phyloP scores from a whole-genome alignment of 148 eudicot species.

The Linanthus parryae region DNA sequence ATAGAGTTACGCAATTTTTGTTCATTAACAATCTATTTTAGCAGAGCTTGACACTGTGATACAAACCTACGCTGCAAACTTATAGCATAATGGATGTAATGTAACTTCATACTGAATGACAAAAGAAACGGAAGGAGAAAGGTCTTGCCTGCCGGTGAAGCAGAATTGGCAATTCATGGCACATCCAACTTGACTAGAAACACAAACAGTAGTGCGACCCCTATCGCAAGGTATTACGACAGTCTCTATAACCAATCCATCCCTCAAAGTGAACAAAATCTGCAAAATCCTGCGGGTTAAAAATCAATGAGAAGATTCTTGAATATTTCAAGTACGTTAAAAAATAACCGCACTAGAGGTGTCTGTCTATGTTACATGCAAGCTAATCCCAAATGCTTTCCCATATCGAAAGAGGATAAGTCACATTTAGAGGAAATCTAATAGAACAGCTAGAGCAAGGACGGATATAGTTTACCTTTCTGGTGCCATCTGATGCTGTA shows the following conservation, averaged over 20 bases:
- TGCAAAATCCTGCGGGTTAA: slow-evolving; percentile 85
- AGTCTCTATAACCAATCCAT: slow-evolving; percentile 88
- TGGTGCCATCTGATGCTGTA: slow-evolving; percentile 91
- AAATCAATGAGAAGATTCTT: slow-evolving; percentile 55
- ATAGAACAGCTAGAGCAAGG: background rate
- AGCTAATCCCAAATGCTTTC: background rate
- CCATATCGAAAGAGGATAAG: too few relatives aligned
- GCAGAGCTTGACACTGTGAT: background rate
- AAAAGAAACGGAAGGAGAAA: background rate
- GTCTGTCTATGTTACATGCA: background rate
- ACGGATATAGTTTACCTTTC: slow-evolving; percentile 43
- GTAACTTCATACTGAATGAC: background rate
- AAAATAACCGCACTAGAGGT: background rate
- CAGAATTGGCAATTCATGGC: slow-evolving; percentile 99
- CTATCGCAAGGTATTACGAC: slow-evolving; percentile 75
- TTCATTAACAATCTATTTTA: too few relatives aligned
- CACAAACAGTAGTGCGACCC: slow-evolving; percentile 88
- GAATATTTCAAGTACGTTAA: slow-evolving; percentile 8
- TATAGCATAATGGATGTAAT: background rate
- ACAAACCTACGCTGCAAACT: too few relatives aligned
- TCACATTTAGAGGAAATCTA: too few relatives aligned
- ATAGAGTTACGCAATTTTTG: too few relatives aligned
- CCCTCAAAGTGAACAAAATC: slow-evolving; percentile 87
- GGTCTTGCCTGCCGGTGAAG: slow-evolving; percentile 90
- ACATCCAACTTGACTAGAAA: slow-evolving; percentile 98